Evolutionary conservation across 176 grass and related monocot genomes (phyloP).

Genomic region (maize (Zea mays)): Zm-B73-REFERENCE-NAM-5.0 NC_050099.1:176805001-176805500

Average conservation of each 20-base stretch:
- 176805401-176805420: slow-evolving; percentile 59
- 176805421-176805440: slow-evolving; percentile 63
- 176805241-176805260: neutral
- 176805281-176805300: slow-evolving; percentile 63
- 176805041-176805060: neutral
- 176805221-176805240: neutral
- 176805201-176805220: neutral
- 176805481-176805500: neutral
- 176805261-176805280: neutral
- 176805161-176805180: slow-evolving; percentile 2
- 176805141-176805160: neutral
- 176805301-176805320: slow-evolving; percentile 80
- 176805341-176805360: slow-evolving; percentile 48
- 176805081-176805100: neutral
- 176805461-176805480: slow-evolving; percentile 45
- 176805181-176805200: neutral
- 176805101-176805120: neutral
- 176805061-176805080: neutral
- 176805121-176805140: neutral
- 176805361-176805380: slow-evolving; percentile 54
- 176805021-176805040: neutral
- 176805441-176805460: slow-evolving; percentile 41
- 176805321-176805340: slow-evolving; percentile 96
- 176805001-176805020: neutral
- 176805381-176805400: slow-evolving; percentile 82